A percentile compares a stretch with the other conserved stretches of the same genome.
Conservation (phyloP, 306 rosid genomes). For the Trifolium repens region DNA sequence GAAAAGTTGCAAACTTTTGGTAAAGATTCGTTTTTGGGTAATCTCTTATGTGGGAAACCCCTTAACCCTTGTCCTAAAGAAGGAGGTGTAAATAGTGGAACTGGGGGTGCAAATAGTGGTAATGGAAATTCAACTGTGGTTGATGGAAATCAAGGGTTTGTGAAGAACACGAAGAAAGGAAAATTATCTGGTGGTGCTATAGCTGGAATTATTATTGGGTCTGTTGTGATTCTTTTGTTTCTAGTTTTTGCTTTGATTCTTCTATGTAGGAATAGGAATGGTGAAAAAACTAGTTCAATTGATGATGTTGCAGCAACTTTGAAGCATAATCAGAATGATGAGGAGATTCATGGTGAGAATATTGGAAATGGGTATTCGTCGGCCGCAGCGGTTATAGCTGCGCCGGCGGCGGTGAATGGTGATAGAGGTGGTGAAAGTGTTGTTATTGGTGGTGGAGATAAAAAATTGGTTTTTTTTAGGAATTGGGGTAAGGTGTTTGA, state of each 20-base stretch:
- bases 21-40: slow-evolving; percentile 57
- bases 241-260: slow-evolving; percentile 53
- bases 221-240: slow-evolving; percentile 54
- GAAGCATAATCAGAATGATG: slow-evolving; percentile 38
- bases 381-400: slow-evolving; percentile 30
- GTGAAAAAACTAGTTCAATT: slow-evolving; percentile 49
- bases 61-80: slow-evolving; percentile 46
- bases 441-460: slow-evolving; percentile 36
- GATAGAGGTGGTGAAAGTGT: slow-evolving; percentile 26
- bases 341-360: slow-evolving; percentile 48
- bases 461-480: slow-evolving; percentile 63
- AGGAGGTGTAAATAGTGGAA: slow-evolving; percentile 34
- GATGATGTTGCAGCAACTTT: slow-evolving; percentile 41
- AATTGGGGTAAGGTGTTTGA: slow-evolving; percentile 56
- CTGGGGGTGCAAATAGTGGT: slow-evolving; percentile 22
- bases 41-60: slow-evolving; percentile 61
- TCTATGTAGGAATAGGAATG: slow-evolving; percentile 52
- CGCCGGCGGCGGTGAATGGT: slow-evolving; percentile 28
- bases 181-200: slow-evolving; percentile 63
- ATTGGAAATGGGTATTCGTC: slow-evolving; percentile 53
- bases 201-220: slow-evolving; percentile 67
- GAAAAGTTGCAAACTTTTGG: slow-evolving; percentile 48
- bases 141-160: slow-evolving; percentile 29
- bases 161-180: slow-evolving; percentile 35
- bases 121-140: slow-evolving; percentile 34